Percentiles rank a stretch among this genome's conserved stretches.
phyloP scores from a whole-genome alignment of 2,329 filamentous ascomycete species.

The Nectriaceae sp. region DNA sequence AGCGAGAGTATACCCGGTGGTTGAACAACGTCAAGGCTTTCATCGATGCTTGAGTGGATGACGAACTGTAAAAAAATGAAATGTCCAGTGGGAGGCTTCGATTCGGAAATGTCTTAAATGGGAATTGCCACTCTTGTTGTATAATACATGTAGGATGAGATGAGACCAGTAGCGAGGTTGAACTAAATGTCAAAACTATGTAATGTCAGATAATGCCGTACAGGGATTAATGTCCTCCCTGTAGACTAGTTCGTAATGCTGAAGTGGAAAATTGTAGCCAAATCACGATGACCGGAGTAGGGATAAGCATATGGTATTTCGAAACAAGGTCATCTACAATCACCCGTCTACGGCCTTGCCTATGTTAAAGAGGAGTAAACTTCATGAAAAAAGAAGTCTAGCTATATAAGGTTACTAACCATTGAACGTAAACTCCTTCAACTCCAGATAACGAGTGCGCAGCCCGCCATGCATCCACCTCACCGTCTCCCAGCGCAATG shows the following conservation, averaged over 20 bases:
- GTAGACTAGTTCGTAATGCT: too few species aligned
- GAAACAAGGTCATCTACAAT: too few species aligned
- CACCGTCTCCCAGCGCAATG: conserved; percentile 9
- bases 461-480: conserved; percentile 27
- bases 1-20: conserved; percentile 94
- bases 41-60: conserved; percentile 62
- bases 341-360: too few species aligned
- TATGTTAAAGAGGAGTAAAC: too few species aligned
- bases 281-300: too few species aligned
- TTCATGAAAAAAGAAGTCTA: too few species aligned
- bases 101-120: conserved; percentile 21
- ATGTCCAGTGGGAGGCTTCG: conserved; percentile 14
- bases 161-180: conserved; percentile 17
- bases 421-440: conserved; percentile 27
- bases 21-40: conserved; percentile 85
- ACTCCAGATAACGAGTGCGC: conserved; percentile 31
- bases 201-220: conserved; percentile 27
- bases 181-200: conserved; percentile 20
- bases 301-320: too few species aligned
- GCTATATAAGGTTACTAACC: conserved; percentile 20
- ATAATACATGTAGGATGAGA: conserved; percentile 25
- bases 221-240: too few species aligned
- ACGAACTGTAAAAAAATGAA: conserved; percentile 8
- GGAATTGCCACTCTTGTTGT: conserved; percentile 33
- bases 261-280: too few species aligned